A percentile compares a stretch with the other conserved stretches of the same genome.
phyloP scores from a whole-genome alignment of 768 basidiomycete species.

The Terana coerulea region DNA sequence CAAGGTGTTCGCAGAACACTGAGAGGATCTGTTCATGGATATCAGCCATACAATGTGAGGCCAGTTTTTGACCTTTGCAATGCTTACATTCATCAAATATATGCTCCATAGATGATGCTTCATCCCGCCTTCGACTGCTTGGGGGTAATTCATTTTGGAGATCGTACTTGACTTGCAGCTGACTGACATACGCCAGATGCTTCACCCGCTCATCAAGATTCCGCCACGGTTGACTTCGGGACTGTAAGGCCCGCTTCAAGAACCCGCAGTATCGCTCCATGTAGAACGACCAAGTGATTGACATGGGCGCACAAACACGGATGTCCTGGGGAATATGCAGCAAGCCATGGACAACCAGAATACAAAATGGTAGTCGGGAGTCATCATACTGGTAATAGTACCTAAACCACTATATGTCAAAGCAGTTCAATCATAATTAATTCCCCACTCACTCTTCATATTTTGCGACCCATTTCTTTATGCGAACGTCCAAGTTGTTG shows the following conservation, averaged over 20 bases:
- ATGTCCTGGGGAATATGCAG: slow-evolving; percentile 1
- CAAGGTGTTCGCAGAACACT: not conserved
- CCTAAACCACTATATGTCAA: no score
- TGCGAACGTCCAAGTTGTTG: not conserved
- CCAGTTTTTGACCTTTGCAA: not conserved
- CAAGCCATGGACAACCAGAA: not conserved
- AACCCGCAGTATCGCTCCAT: slow-evolving; percentile 5
- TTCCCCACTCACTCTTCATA: slow-evolving; percentile 2
- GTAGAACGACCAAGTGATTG: not conserved
- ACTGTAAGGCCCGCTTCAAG: not conserved
- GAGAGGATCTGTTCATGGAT: not conserved
- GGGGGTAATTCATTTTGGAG: not conserved
- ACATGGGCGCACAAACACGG: not conserved
- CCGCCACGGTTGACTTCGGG: not conserved
- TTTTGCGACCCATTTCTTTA: not conserved
- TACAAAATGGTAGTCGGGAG: not conserved
- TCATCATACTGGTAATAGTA: slow-evolving; percentile 6
- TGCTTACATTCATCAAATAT: slow-evolving; percentile 2
- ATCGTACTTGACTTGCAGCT: not conserved
- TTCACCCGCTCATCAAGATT: not conserved
- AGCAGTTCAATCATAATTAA: not conserved
- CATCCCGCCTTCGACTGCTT: not conserved
- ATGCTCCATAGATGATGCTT: not conserved
- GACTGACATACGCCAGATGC: not conserved
- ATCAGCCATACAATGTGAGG: not conserved